Percentiles rank a stretch among this genome's conserved stretches.
Conservation (phyloP, 495 filamentous ascomycete genomes). For the Melanomma pulvis-pyrius region DNA sequence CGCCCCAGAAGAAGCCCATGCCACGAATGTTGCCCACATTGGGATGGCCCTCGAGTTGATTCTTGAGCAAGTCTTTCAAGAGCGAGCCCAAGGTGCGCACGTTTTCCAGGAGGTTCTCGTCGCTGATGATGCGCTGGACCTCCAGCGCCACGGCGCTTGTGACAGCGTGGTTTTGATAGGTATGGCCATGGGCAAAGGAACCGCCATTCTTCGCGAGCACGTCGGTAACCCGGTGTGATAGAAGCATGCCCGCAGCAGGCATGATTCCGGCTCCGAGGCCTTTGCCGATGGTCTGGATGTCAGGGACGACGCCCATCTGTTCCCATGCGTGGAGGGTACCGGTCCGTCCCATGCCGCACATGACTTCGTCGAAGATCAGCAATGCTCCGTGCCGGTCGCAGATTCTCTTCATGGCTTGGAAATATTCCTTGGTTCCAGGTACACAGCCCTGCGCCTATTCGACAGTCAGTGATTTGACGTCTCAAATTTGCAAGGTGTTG, state of each 20-base stretch:
- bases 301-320: conserved; percentile 47
- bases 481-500: not conserved
- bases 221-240: conserved; percentile 27
- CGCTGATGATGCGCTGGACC: conserved; percentile 61
- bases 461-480: not conserved
- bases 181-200: conserved; percentile 37
- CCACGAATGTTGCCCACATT: conserved; percentile 69
- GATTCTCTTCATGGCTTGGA: conserved; percentile 62
- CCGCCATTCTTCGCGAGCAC: conserved; percentile 26
- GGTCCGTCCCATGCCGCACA: conserved; percentile 60
- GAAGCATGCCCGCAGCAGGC: conserved; percentile 32
- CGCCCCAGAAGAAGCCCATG: conserved; percentile 63
- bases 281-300: conserved; percentile 51
- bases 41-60: conserved; percentile 52
- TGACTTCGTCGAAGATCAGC: conserved; percentile 75
- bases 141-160: conserved; percentile 63
- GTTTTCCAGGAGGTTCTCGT: conserved; percentile 59
- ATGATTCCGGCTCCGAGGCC: conserved; percentile 35
- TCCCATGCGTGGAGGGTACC: conserved; percentile 49
- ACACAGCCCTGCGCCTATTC: conserved; percentile 64
- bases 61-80: conserved; percentile 52
- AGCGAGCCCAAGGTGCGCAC: conserved; percentile 54
- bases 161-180: conserved; percentile 63
- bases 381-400: conserved; percentile 69
- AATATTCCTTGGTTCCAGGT: conserved; percentile 65